A percentile compares a stretch with the other conserved stretches of the same genome.
Evolutionary conservation across 1,139 yeast genomes (phyloP).

Genomic region (Komagataea norvegica): DNA sequence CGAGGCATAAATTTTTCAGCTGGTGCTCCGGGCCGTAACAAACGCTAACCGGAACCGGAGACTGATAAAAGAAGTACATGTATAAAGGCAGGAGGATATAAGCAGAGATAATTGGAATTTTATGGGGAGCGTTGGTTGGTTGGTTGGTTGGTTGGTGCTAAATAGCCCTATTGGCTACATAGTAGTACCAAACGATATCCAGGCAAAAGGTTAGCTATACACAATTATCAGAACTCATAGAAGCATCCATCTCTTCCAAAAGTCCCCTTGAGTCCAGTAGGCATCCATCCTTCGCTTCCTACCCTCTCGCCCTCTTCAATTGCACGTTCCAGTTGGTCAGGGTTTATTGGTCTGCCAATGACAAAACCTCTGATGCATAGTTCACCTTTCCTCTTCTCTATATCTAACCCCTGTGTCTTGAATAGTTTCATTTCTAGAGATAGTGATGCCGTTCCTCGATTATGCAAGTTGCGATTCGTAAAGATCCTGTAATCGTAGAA

Average conservation of each 20-base stretch:
- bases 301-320: constrained; percentile 30
- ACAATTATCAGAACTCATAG: constrained; percentile 37
- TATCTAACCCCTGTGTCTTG: constrained; percentile 35
- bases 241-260: constrained; percentile 77
- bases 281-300: constrained; percentile 61
- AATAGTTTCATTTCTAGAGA: constrained; percentile 37
- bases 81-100: too few relatives aligned
- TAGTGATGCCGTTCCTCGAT: constrained; percentile 32
- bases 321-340: constrained; percentile 28
- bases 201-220: too few relatives aligned
- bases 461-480: constrained; percentile 27
- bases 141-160: too few relatives aligned
- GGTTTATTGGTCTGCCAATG: constrained; percentile 47
- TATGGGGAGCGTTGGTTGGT: too few relatives aligned
- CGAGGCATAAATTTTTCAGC: too few relatives aligned
- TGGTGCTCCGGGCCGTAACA: too few relatives aligned
- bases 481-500: constrained; percentile 57
- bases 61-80: too few relatives aligned
- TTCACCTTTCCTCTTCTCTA: constrained; percentile 42
- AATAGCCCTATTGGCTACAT: too few relatives aligned
- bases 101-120: too few relatives aligned
- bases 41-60: too few relatives aligned
- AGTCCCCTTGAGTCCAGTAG: constrained; percentile 47
- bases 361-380: constrained; percentile 60
- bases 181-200: too few relatives aligned